phyloP scores from a whole-genome alignment of 2,329 filamentous ascomycete genomes.

The Clathrospora elynae region DNA sequence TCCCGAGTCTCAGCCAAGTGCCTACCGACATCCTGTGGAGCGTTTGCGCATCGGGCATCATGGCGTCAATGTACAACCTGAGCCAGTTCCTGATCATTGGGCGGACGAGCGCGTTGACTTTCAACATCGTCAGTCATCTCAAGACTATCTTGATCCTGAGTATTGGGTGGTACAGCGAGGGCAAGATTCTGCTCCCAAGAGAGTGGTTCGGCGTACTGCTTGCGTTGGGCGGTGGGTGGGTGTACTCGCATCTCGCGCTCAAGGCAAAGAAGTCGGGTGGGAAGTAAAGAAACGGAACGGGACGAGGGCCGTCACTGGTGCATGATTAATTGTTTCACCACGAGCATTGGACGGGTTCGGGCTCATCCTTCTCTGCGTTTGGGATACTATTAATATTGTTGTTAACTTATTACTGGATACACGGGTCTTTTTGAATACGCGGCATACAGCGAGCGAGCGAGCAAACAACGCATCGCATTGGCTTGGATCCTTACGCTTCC shows the following conservation, averaged over 20 bases:
- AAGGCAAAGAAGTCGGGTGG: constrained; percentile 44
- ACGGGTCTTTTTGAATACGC: no score
- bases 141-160: constrained; percentile 55
- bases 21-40: constrained; percentile 50
- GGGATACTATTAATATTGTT: no score
- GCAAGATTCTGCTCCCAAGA: constrained; percentile 47
- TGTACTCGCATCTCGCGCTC: constrained; percentile 52
- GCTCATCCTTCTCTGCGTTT: no score
- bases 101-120: constrained; percentile 48
- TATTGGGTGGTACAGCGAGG: constrained; percentile 55
- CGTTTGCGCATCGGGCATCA: constrained; percentile 50
- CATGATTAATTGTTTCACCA: no score
- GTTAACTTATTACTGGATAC: no score
- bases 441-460: no score
- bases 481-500: no score
- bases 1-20: constrained; percentile 45
- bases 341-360: no score
- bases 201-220: constrained; percentile 53
- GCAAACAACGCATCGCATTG: no score
- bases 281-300: constrained; percentile 32
- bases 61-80: constrained; percentile 50
- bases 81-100: constrained; percentile 53
- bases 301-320: no score
- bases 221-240: constrained; percentile 53
- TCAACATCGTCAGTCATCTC: constrained; percentile 51